phyloP scores from a whole-genome alignment of 345 rosid genomes.

The Diplotaxis tenuifolia region DNA sequence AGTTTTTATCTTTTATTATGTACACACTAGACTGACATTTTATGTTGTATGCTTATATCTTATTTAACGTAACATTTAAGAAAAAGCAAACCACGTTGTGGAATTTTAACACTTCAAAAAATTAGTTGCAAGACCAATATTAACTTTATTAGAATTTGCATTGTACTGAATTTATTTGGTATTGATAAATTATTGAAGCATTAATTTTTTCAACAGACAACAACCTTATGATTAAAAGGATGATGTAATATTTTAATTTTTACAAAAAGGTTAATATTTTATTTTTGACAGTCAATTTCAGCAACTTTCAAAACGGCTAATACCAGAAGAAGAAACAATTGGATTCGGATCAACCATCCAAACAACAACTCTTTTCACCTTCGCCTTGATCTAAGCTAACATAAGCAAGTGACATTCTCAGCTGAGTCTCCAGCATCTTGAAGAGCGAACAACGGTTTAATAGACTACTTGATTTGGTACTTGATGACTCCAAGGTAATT shows the following conservation, averaged over 20 bases:
- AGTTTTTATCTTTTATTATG: neutral
- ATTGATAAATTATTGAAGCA: neutral
- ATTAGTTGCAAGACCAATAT: neutral
- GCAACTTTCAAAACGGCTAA: slow-evolving; percentile 57
- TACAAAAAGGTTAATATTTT: neutral
- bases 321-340: slow-evolving; percentile 68
- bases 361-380: slow-evolving; percentile 70
- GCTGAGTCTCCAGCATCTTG: slow-evolving; percentile 76
- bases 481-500: neutral
- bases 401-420: slow-evolving; percentile 75
- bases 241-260: neutral
- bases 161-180: neutral
- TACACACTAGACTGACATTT: slow-evolving; percentile 1
- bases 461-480: neutral
- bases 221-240: neutral
- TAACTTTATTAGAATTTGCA: neutral
- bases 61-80: neutral
- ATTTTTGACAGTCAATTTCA: slow-evolving; percentile 42
- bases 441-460: slow-evolving; percentile 50
- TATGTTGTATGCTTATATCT: neutral
- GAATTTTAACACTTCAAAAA: neutral
- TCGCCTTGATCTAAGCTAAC: slow-evolving; percentile 83
- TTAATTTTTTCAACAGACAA: neutral
- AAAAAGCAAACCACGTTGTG: neutral
- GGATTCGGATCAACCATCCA: slow-evolving; percentile 97